Percentiles rank a stretch among this genome's conserved stretches.
phyloP scores from a whole-genome alignment of 2,329 filamentous ascomycete species.

The Beauveria asiatica region DNA sequence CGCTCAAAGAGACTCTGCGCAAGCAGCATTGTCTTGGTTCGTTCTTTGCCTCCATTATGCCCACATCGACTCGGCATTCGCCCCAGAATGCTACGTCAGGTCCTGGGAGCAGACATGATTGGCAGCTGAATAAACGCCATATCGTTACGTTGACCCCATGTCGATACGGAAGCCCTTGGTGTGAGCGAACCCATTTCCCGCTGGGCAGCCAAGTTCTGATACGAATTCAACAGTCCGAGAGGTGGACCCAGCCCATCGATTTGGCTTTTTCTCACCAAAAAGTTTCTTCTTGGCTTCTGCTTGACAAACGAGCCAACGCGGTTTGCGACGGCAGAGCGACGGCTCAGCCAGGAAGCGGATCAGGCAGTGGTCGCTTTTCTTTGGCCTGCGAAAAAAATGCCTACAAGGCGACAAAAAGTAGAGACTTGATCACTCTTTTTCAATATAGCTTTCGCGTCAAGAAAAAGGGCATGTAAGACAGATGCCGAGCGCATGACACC shows the following conservation, averaged over 20 bases:
- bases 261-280: slow-evolving; percentile 36
- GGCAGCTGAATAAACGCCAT: slow-evolving; percentile 28
- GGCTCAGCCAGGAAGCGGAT: slow-evolving; percentile 47
- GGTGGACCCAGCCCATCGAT: slow-evolving; percentile 31
- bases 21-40: slow-evolving; percentile 52
- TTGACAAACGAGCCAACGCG: slow-evolving; percentile 43
- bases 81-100: slow-evolving; percentile 17
- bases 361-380: slow-evolving; percentile 38
- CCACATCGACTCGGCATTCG: slow-evolving; percentile 49
- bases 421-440: slow-evolving; percentile 24
- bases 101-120: slow-evolving; percentile 19
- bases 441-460: slow-evolving; percentile 46
- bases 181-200: slow-evolving; percentile 32
- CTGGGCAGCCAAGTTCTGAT: slow-evolving; percentile 47
- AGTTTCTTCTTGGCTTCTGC: slow-evolving; percentile 28
- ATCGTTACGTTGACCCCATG: slow-evolving; percentile 12
- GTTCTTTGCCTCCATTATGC: slow-evolving; percentile 45
- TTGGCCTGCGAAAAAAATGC: slow-evolving; percentile 32
- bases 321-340: slow-evolving; percentile 42
- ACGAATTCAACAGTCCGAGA: slow-evolving; percentile 38
- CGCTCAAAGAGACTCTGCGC: slow-evolving; percentile 38
- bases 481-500: slow-evolving; percentile 47
- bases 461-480: slow-evolving; percentile 56
- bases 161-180: slow-evolving; percentile 31
- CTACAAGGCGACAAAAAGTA: slow-evolving; percentile 29